Conservation (phyloP, 1,284 basidiomycete species). For the Heterobasidion parviporum region DNA sequence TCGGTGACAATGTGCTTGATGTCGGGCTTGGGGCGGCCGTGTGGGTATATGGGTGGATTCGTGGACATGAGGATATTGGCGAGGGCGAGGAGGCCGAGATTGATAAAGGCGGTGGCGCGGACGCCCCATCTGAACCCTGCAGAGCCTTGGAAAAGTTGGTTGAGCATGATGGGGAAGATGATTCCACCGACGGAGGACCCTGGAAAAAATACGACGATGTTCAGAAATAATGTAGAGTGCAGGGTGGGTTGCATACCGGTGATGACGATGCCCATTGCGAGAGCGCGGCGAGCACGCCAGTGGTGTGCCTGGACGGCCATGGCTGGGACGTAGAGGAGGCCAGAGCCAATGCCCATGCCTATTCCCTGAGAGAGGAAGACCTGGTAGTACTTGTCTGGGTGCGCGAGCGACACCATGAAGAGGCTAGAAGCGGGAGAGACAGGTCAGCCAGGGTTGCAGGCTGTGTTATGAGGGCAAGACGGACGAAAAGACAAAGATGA, state of each 20-base stretch:
- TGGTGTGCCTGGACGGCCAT: conserved; percentile 38
- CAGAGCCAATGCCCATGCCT: conserved; percentile 32
- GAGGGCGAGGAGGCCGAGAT: conserved; percentile 6
- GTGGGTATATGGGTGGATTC: neutral
- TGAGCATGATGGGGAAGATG: conserved; percentile 44
- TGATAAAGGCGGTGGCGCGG: conserved; percentile 9
- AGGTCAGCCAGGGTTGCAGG: too few species aligned
- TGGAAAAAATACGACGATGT: neutral
- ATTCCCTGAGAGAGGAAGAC: conserved; percentile 25
- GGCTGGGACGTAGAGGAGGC: conserved; percentile 33
- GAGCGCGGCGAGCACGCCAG: conserved; percentile 32
- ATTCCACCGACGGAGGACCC: conserved; percentile 18
- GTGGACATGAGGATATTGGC: conserved; percentile 10
- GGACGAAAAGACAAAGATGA: conserved; percentile 17
- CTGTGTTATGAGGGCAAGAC: neutral
- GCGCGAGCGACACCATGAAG: conserved; percentile 15
- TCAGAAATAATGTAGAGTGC: neutral
- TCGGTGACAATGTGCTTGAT: conserved; percentile 12
- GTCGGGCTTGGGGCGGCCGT: conserved; percentile 4
- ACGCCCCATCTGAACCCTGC: conserved; percentile 37
- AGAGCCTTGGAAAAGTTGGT: conserved; percentile 30
- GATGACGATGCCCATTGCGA: conserved; percentile 40
- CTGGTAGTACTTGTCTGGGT: conserved; percentile 11
- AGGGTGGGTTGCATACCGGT: conserved; percentile 14
- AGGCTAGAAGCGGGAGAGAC: conserved; percentile 6